Base-by-base conservation (phyloP, 1,284 basidiomycete genomes). In the Mycosarcoma maydis region DNA sequence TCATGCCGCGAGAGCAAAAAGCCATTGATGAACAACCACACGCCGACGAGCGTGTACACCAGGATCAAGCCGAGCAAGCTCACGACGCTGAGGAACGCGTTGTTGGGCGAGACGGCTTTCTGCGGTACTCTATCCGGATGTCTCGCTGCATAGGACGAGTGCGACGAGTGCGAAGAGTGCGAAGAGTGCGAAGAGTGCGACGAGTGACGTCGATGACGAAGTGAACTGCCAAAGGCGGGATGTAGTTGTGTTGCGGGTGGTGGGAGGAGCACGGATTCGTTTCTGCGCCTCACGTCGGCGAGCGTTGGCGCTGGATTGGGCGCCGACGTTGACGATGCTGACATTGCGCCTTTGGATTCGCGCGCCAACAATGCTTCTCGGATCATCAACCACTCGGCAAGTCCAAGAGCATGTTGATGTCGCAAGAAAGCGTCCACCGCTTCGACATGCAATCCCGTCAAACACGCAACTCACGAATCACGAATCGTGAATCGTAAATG, bases 1-100 rank as follows among this genome's bases (percentile, higher is more conserved):
- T 77, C 74, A 19, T 73, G 58, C 4, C 80, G 36, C 14, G 75
- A 76, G 13, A 81, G 61, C 24, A 81, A 49, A 59, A 81, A 81
- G 3, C 80, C 80, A 29, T 69, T 66, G 26, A 78, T 73, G 33
- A 81, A 81, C 30, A 81, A 46, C 38, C 58, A 66, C 23, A 78
- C 51, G 4, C 71, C 78, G 10, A 57, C 52, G 7, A 65, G 14
- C 19, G 76, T 77, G 34, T 62, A 62, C 23, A 60, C 47, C 13
- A 71, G 38, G n/a, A 78, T 22, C 4, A 73, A 14, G 9, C 16
- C 33, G 17, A 80, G 54, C 23, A 80, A 16, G 0, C 46, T 65
- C 8, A 76, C 39, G 8, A 76, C 59, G 37, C 64, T 50, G 22
- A 51, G 32, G 22, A 77, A 73, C 11, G 76, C 62, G 11, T 34